A percentile compares a stretch with the other conserved stretches of the same genome.
These are phyloP conservation scores for Wickerhamomyces sydowiorum DNA, from an alignment of 805 yeast genomes.

Conservation along the genomic window DNA sequence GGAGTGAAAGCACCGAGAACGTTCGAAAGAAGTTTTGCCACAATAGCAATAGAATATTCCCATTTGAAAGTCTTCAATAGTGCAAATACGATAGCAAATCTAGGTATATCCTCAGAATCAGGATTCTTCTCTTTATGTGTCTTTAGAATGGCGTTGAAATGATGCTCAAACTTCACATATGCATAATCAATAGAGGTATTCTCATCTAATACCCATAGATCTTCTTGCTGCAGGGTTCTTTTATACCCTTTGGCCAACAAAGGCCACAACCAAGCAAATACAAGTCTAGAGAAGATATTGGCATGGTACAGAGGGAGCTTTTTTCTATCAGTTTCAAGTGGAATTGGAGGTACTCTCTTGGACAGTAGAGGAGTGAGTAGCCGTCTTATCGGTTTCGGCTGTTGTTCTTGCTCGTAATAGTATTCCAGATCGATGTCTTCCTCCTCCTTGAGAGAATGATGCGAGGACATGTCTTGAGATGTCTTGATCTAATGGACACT, in stretches of 20 bases:
- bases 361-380: conserved; percentile 23
- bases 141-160: conserved; percentile 25
- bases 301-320: conserved; percentile 35
- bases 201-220: conserved; percentile 42
- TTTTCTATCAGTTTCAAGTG: conserved; percentile 39
- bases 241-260: conserved; percentile 59
- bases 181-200: conserved; percentile 32
- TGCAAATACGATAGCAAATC: conserved; percentile 36
- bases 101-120: conserved; percentile 25
- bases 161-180: conserved; percentile 27
- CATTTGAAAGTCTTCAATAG: conserved; percentile 38
- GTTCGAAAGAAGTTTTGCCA: conserved; percentile 37
- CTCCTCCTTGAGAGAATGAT: neutral
- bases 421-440: neutral
- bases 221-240: conserved; percentile 59
- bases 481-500: too few relatives aligned
- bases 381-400: conserved; percentile 10
- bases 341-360: conserved; percentile 41
- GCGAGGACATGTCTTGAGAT: too few relatives aligned
- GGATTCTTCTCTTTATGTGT: conserved; percentile 26
- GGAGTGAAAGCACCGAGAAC: conserved; percentile 46
- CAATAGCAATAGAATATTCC: conserved; percentile 32
- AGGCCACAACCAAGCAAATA: conserved; percentile 64
- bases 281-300: conserved; percentile 32
- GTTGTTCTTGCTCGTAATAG: neutral